Evolutionary conservation across 2,329 filamentous ascomycete genomes (phyloP).

Genomic region (Colletotrichum scovillei): DNA sequence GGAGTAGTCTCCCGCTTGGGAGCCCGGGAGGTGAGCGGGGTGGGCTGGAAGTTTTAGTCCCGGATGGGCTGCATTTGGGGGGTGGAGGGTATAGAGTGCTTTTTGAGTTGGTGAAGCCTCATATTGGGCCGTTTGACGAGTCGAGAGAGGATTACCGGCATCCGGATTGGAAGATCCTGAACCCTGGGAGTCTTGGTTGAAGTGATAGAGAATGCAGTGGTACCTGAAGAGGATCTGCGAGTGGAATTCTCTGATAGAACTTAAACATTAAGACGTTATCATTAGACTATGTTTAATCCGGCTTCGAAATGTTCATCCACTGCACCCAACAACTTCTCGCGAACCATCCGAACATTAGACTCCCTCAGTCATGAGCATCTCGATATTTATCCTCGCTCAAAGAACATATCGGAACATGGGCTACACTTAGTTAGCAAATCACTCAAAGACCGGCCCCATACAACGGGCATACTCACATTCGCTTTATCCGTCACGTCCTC

Average conservation of each 20-base stretch:
- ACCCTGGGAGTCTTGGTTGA: not conserved
- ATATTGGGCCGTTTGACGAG: not conserved
- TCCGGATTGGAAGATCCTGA: not conserved
- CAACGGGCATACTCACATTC: slow-evolving; percentile 37
- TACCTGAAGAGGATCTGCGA: not conserved
- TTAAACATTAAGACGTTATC: not conserved
- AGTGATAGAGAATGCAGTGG: not conserved
- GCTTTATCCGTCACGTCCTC: slow-evolving; percentile 52
- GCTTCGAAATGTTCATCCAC: not conserved
- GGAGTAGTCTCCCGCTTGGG: not conserved
- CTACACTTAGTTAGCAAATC: not conserved
- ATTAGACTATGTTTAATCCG: not conserved
- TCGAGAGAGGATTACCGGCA: not conserved
- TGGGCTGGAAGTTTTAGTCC: not conserved
- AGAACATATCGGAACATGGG: slow-evolving; percentile 34
- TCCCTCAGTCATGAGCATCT: not conserved
- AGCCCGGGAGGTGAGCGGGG: not conserved
- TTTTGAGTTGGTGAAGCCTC: not conserved
- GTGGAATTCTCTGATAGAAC: not conserved
- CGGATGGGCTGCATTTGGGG: not conserved
- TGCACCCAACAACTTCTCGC: too few species aligned
- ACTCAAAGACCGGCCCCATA: not conserved
- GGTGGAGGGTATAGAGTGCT: not conserved
- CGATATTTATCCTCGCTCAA: not conserved
- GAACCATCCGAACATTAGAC: not conserved